Percentiles rank a stretch among this genome's conserved stretches.
These are phyloP conservation scores for Ophiostoma fasciatum DNA, from an alignment of 2,329 filamentous ascomycete species.

Conservation along the genomic window DNA sequence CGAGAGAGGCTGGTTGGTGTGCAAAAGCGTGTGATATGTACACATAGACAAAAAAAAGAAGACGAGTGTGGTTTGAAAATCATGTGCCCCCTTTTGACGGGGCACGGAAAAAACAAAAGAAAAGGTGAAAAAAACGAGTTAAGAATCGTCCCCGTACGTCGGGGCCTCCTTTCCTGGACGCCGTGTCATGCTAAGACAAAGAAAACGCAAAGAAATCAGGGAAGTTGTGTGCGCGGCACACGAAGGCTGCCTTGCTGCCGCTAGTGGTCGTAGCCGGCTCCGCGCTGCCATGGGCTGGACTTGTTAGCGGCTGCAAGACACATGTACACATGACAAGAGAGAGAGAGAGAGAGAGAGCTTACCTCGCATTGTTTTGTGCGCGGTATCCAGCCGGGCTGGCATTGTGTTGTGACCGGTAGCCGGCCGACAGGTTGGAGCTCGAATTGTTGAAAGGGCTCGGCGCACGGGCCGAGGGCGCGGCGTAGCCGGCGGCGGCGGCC, in stretches of 20 bases:
- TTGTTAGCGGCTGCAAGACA: slow-evolving; percentile 13
- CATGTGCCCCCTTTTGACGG: no score
- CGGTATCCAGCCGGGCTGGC: slow-evolving; percentile 18
- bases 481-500: slow-evolving; percentile 1
- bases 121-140: neutral
- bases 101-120: neutral
- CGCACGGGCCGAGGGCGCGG: slow-evolving; percentile 12
- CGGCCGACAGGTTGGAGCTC: slow-evolving; percentile 12
- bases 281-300: slow-evolving; percentile 38
- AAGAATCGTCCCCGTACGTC: neutral
- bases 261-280: slow-evolving; percentile 34
- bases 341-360: slow-evolving; percentile 14
- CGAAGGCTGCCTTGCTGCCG: no score
- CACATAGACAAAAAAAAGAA: neutral
- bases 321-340: neutral
- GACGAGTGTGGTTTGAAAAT: neutral
- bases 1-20: no score
- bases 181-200: slow-evolving; percentile 1
- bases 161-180: slow-evolving; percentile 3
- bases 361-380: slow-evolving; percentile 21
- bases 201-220: neutral
- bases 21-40: neutral
- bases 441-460: slow-evolving; percentile 16
- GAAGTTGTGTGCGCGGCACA: no score
- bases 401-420: slow-evolving; percentile 25